Conservation (phyloP, 768 basidiomycete genomes). For the Agaricus sinodeliciosus region DNA sequence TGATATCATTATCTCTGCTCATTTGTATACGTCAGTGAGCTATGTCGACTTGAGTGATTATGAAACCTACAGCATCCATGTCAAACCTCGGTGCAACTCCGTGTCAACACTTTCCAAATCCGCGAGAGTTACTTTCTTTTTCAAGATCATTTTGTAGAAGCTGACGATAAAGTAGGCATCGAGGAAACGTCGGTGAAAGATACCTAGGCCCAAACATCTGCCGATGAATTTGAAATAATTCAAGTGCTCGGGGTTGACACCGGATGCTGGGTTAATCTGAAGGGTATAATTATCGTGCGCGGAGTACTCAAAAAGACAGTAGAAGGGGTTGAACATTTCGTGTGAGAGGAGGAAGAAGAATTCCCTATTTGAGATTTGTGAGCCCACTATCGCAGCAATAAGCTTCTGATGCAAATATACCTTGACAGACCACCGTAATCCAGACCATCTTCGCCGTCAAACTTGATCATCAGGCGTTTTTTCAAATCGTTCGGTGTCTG, state of each 20-base stretch:
- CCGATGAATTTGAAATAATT: conserved; percentile 99
- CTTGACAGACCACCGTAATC: conserved; percentile 98
- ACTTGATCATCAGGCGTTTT: conserved; percentile 99
- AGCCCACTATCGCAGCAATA: not conserved
- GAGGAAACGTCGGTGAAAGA: conserved; percentile 98
- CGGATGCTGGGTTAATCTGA: conserved; percentile 97
- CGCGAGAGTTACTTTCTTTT: conserved; percentile 91
- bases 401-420: conserved; percentile 34
- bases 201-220: conserved; percentile 88
- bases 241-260: conserved; percentile 97
- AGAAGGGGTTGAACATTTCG: conserved; percentile 99
- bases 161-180: conserved; percentile 99
- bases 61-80: conserved; percentile 91
- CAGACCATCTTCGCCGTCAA: conserved; percentile 97
- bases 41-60: conserved; percentile 8
- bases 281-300: conserved; percentile 99
- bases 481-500: conserved; percentile 98
- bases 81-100: conserved; percentile 89
- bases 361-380: conserved; percentile 51
- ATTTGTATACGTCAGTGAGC: not conserved
- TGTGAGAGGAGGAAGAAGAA: conserved; percentile 99
- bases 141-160: conserved; percentile 99
- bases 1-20: conserved; percentile 91
- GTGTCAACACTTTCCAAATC: conserved; percentile 97
- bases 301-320: conserved; percentile 99